These are phyloP conservation scores for Yamadazyma diospyri DNA, from an alignment of 1,139 yeast genomes.

Conservation along the genomic window DNA sequence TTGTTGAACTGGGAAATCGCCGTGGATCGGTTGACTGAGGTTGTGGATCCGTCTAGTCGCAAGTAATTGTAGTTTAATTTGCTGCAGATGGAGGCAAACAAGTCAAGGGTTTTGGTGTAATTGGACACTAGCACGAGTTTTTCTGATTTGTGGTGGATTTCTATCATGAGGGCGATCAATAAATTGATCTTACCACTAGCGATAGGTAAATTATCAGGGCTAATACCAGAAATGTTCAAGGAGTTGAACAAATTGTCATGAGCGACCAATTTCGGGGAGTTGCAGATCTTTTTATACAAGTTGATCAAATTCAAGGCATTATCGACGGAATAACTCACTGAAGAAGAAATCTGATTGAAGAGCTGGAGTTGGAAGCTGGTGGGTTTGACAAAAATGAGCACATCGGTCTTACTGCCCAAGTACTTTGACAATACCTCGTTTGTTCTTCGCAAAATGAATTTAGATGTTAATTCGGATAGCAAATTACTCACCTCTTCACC, in stretches of 20 bases:
- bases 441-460: slow-evolving; percentile 75
- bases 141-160: slow-evolving; percentile 48
- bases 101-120: slow-evolving; percentile 81
- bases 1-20: slow-evolving; percentile 71
- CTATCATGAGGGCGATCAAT: slow-evolving; percentile 51
- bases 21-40: slow-evolving; percentile 57
- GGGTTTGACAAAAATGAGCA: slow-evolving; percentile 78
- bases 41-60: slow-evolving; percentile 84
- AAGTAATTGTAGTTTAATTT: slow-evolving; percentile 49
- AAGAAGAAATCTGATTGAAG: slow-evolving; percentile 45
- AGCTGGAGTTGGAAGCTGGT: slow-evolving; percentile 55
- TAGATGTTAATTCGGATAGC: slow-evolving; percentile 58
- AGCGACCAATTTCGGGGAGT: slow-evolving; percentile 65
- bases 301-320: slow-evolving; percentile 69
- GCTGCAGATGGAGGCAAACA: slow-evolving; percentile 57
- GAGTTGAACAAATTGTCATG: slow-evolving; percentile 34
- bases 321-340: slow-evolving; percentile 6
- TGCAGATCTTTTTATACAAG: slow-evolving; percentile 75
- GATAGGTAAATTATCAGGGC: slow-evolving; percentile 18
- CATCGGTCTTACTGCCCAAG: slow-evolving; percentile 75
- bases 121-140: slow-evolving; percentile 87
- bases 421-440: slow-evolving; percentile 58
- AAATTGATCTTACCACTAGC: slow-evolving; percentile 57
- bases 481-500: slow-evolving; percentile 66
- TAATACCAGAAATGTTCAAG: slow-evolving; percentile 7